Conservation (phyloP, 2,329 filamentous ascomycete species). For the Botryosphaeria dothidea region DNA sequence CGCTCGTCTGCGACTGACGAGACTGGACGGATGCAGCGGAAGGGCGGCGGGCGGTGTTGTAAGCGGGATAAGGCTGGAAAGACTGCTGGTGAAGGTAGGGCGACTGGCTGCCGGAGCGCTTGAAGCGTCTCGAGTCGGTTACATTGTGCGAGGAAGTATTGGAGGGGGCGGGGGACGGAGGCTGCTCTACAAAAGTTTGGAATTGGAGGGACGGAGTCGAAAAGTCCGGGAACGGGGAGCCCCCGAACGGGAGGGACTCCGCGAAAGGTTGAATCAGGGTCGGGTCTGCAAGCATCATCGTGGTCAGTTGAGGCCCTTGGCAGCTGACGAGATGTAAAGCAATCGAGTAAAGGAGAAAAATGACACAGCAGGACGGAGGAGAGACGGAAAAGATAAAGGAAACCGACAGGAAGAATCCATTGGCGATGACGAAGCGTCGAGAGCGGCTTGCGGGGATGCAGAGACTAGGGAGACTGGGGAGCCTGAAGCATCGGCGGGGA, state of each 20-base stretch:
- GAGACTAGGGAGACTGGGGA: constrained; percentile 24
- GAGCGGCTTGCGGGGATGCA: constrained; percentile 25
- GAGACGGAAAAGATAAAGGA: constrained; percentile 27
- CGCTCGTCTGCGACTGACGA: constrained; percentile 60
- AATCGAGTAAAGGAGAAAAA: background rate
- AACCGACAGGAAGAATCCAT: constrained; percentile 44
- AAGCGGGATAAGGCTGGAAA: constrained; percentile 55
- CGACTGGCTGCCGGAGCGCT: constrained; percentile 61
- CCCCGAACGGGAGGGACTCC: constrained; percentile 41
- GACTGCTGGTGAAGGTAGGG: constrained; percentile 62
- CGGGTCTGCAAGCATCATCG: constrained; percentile 49
- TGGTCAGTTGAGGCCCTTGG: background rate
- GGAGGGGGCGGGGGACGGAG: constrained; percentile 66
- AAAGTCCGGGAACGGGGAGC: constrained; percentile 45
- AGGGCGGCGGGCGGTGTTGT: constrained; percentile 57
- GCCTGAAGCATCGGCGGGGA: constrained; percentile 21
- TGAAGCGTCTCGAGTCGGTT: constrained; percentile 43
- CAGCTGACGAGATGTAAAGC: constrained; percentile 19
- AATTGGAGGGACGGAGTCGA: constrained; percentile 44
- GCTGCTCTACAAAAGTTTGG: constrained; percentile 43
- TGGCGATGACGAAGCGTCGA: constrained; percentile 22
- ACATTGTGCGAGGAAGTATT: constrained; percentile 46
- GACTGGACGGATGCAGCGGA: constrained; percentile 74
- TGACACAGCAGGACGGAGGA: constrained; percentile 5
- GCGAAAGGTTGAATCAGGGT: constrained; percentile 57